Evolutionary conservation across 1,284 basidiomycete genomes (phyloP).

Genomic region (Boletus subluridellus): DNA sequence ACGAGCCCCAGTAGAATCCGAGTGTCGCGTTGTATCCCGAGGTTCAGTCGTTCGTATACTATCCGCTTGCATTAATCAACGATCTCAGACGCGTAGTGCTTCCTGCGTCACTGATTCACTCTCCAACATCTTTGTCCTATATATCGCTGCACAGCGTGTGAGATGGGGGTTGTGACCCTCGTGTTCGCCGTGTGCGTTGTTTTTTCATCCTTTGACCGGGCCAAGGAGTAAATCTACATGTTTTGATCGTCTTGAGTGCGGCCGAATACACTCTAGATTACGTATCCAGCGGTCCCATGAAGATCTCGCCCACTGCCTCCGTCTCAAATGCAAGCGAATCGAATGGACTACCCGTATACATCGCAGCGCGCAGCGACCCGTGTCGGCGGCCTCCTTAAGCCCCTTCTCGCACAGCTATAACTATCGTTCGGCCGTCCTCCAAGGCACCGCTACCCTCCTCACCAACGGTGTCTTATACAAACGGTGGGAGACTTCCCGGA

Average conservation of each 20-base stretch:
- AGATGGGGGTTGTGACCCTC: no score
- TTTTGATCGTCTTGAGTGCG: not conserved
- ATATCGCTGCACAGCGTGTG: no score
- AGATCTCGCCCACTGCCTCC: constrained; percentile 12
- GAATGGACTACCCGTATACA: constrained; percentile 16
- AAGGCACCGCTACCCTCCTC: constrained; percentile 4
- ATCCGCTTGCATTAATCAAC: not conserved
- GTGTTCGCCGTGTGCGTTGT: no score
- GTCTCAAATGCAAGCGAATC: not conserved
- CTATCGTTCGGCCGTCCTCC: constrained; percentile 22
- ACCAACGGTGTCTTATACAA: constrained; percentile 12
- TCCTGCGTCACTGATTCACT: no score
- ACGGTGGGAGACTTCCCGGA: not conserved
- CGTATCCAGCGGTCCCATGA: constrained; percentile 30
- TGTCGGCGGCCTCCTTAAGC: constrained; percentile 22
- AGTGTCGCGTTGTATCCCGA: not conserved
- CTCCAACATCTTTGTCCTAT: no score
- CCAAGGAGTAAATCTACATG: not conserved
- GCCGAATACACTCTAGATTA: constrained; percentile 12
- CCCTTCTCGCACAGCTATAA: constrained; percentile 29
- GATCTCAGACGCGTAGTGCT: no score
- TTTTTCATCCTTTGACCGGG: no score
- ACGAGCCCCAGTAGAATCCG: not conserved
- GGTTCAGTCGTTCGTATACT: not conserved
- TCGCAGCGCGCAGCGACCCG: constrained; percentile 28